phyloP scores from a whole-genome alignment of 164 flowering plant species.

The Sextonia rubra region DNA sequence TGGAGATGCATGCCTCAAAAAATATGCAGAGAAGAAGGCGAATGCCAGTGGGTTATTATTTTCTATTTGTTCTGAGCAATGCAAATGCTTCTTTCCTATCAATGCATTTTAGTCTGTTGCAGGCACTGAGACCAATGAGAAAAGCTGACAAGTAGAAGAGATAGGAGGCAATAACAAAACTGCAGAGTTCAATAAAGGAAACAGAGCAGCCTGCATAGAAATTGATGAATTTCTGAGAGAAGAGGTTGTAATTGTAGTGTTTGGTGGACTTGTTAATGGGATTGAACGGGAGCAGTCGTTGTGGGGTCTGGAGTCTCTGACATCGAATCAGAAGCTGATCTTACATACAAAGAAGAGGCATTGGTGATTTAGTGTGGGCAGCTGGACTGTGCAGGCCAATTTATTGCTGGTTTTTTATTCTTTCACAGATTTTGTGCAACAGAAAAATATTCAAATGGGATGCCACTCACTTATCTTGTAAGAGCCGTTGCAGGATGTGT shows the following conservation, averaged over 20 bases:
- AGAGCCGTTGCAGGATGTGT: not conserved
- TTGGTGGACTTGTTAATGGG: not conserved
- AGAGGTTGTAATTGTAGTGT: not conserved
- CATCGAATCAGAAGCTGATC: conserved; percentile 1
- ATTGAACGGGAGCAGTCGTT: not conserved
- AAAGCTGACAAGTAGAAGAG: not conserved
- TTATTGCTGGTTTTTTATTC: not conserved
- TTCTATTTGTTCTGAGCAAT: not conserved
- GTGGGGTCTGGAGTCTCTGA: not conserved
- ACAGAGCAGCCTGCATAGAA: not conserved
- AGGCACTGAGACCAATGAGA: not conserved
- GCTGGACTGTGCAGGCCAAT: not conserved
- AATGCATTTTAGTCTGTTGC: not conserved
- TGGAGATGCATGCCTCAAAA: not conserved
- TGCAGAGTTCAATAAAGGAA: not conserved
- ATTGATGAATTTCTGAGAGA: not conserved
- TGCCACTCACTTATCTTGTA: not conserved
- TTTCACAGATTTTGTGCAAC: conserved; percentile 6
- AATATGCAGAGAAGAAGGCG: not conserved
- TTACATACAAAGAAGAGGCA: not conserved
- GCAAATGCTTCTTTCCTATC: not conserved
- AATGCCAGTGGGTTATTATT: not conserved
- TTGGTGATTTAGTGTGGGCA: not conserved
- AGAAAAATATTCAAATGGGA: not conserved
- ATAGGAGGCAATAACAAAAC: not conserved